Evolutionary conservation across 2,329 filamentous ascomycete species (phyloP), one percentile per base, ranked within the genome.

Genomic region (Mollisia scopiformis): DNA sequence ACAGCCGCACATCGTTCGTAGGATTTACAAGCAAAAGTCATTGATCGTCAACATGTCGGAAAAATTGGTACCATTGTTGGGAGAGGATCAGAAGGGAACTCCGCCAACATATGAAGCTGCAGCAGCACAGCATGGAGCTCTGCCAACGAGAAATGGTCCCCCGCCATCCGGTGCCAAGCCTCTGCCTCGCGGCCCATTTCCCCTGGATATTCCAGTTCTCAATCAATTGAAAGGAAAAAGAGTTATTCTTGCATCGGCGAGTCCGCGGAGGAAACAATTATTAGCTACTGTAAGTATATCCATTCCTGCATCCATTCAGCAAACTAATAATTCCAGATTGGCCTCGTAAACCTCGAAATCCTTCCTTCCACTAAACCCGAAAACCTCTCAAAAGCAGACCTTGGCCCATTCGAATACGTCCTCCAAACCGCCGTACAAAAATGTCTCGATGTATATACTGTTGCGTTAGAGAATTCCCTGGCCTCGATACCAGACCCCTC

Each of bases 381-480:
- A 79, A 84, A 98, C 78, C 85, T 97, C 57, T 84, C 91, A 70
- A 97, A 98, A 75, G 75, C 79, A 7, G 75, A 78, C 2, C 84
- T 94, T 61, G 86, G 88, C 0, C 92, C 95, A 1, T 90, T 91
- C 75, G 93, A 96, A 78, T 99, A 99, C 79, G 95, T 97, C 21
- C 82, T 93, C 14, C 87, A 88, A 59, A 99, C 95, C 1, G 94
- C 94, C 3, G 86, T 86, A 23, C 85, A 89, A 69, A 99, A 99
- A 77, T 91, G 89, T 54, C 83, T 92, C 46, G 84, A 90, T 49
- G 91, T 98, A 11, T 64, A 78, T 62, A 70, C 71, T 6, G 72
- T 73, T 8, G 66, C 76, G 1, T 64, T 79, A 5, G 73, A 74
- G 11, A 79, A 78, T 59, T 72, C 73, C 6, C 72, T 76, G 25